A percentile compares a stretch with the other conserved stretches of the same genome.
Evolutionary conservation across 2,329 filamentous ascomycete species (phyloP).

Genomic region (Botrytis cinerea): DNA sequence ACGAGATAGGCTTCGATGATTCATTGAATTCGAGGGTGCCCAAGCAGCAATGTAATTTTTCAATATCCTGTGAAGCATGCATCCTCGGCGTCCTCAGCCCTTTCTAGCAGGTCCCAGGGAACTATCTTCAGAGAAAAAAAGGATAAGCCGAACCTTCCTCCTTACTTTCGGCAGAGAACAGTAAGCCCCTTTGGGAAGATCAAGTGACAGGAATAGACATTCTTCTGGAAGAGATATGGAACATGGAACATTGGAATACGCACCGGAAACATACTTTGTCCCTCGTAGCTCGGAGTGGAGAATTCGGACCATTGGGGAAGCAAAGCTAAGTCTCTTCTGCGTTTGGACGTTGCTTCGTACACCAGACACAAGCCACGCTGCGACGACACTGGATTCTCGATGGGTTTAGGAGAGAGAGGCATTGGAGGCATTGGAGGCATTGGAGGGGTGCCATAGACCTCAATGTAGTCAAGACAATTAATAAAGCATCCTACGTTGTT

Average conservation of each 20-base stretch:
- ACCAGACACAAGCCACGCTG: background rate
- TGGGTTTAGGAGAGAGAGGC: background rate
- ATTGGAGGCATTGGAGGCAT: too few relatives aligned
- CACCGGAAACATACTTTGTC: background rate
- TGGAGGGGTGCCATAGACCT: background rate
- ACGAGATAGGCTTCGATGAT: background rate
- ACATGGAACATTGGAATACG: background rate
- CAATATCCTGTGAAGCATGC: background rate
- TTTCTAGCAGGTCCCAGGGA: background rate
- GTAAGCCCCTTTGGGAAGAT: background rate
- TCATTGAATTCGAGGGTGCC: background rate
- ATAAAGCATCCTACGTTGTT: background rate
- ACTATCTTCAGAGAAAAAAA: background rate
- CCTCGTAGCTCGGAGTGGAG: background rate
- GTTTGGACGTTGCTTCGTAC: background rate
- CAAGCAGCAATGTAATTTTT: background rate
- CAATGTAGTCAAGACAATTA: background rate
- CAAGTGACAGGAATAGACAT: background rate
- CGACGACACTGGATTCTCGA: background rate
- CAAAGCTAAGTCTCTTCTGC: background rate
- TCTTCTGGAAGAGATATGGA: conserved; percentile 15
- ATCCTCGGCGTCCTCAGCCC: too few relatives aligned
- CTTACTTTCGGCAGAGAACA: background rate
- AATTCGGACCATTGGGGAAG: background rate
- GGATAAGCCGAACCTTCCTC: background rate